Evolutionary conservation across 192 early-diverging fungal genomes (phyloP).

Genomic region (Coemansia sp.): DNA sequence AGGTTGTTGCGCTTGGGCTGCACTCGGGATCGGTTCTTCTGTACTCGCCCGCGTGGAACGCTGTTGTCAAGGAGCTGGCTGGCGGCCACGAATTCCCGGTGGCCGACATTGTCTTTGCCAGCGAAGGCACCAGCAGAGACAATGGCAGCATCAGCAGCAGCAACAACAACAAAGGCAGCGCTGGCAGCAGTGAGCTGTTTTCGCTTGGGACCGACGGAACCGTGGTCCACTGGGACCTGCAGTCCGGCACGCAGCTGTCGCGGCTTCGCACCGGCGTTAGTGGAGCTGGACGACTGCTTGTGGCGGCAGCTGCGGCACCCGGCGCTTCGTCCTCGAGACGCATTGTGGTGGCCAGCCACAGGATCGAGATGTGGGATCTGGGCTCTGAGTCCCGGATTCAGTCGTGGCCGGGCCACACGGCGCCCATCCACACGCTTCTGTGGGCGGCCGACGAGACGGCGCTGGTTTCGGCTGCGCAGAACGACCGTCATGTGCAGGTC

Average conservation of each 20-base stretch:
- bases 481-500: conserved; percentile 42
- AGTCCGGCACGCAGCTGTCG: neutral
- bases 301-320: neutral
- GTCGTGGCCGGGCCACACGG: conserved; percentile 34
- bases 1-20: conserved; percentile 28
- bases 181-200: conserved; percentile 6
- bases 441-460: conserved; percentile 42
- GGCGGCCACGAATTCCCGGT: conserved; percentile 12
- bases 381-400: neutral
- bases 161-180: neutral
- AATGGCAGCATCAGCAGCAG: neutral
- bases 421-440: conserved; percentile 26
- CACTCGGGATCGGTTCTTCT: conserved; percentile 27
- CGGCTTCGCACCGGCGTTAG: conserved; percentile 25
- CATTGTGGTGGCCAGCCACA: conserved; percentile 44
- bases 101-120: neutral
- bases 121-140: neutral
- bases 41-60: conserved; percentile 50
- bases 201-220: conserved; percentile 27
- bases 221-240: conserved; percentile 37
- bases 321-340: conserved; percentile 1
- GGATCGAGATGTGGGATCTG: conserved; percentile 45
- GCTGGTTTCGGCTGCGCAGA: conserved; percentile 34
- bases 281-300: conserved; percentile 22
- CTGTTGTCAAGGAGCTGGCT: conserved; percentile 22